Evolutionary conservation across 805 yeast genomes (phyloP), one percentile per base, ranked within the genome.

Genomic region (Metschnikowia anglica): DNA sequence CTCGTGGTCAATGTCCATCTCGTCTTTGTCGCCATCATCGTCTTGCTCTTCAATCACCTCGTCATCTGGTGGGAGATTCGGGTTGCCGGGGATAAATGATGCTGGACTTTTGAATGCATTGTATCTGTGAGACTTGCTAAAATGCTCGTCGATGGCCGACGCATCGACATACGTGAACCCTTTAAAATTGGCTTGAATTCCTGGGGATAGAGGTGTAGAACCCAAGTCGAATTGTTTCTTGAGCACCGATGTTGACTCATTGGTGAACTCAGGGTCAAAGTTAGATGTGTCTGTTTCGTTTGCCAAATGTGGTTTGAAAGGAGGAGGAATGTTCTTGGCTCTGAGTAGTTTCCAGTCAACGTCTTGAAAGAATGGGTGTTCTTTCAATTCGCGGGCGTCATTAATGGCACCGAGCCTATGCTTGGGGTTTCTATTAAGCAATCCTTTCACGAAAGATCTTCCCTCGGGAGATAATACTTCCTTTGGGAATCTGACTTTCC

Each of bases 81-180:
- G 89, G 59, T 85, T 81, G 2, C 89, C 89, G 2, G 87, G 87
- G 24, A 86, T 83, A 51, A 86, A 79, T 1, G 90, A 83, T 4
- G 89, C 90, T 12, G 79, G 81, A 55, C 61, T 61, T 41, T 59
- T 68, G 58, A 62, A 72, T 2, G 68, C 46, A 56, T 60, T 65
- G 46, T 49, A 50, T 41, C 73, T 59, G 44, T 64, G 66, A 4
- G 68, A 65, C 44, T 63, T 65, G 37, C 70, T 68, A 49, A 85
- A 84, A 64, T 85, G 86, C 53, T 90, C 97, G 57, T 90, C 96
- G 74, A 91, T 81, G 23, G 95, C 79, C 19, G 95, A 84, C 49
- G 87, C 97, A 62, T 90, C 97, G 37, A 91, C 97, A 64, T 86
- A 93, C 0, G 99, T 93, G 64, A 93, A 93, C 0, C 99, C 99